These are phyloP conservation scores for Cephalotrichum gorgonifer DNA, from an alignment of 2,329 filamentous ascomycete genomes.

Conservation along the genomic window DNA sequence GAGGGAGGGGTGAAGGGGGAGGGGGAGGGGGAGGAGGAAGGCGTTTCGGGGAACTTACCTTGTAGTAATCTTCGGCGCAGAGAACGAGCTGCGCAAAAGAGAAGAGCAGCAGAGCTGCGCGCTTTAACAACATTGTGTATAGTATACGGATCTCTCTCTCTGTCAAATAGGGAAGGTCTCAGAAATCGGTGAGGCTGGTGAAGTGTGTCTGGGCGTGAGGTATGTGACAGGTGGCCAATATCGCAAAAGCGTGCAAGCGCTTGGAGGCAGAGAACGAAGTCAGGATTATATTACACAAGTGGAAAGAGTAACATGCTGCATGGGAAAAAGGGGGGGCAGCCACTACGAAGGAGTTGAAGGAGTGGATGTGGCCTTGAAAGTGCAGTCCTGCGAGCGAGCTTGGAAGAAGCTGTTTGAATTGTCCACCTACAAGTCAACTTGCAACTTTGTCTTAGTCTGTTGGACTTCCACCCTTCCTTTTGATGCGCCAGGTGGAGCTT, in stretches of 20 bases:
- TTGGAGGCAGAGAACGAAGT: not conserved
- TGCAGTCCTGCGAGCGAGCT: not conserved
- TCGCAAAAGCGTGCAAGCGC: not conserved
- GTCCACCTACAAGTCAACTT: not conserved
- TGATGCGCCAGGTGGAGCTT: not conserved
- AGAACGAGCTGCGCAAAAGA: slow-evolving; percentile 42
- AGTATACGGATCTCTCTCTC: too few species aligned
- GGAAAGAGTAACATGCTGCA: not conserved
- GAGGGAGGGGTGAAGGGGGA: too few species aligned
- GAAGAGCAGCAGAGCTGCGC: slow-evolving; percentile 38
- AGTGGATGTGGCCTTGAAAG: too few species aligned
- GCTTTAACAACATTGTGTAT: slow-evolving; percentile 39
- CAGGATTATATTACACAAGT: not conserved
- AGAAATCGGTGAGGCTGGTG: not conserved
- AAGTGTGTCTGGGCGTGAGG: too few species aligned
- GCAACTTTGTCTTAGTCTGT: not conserved
- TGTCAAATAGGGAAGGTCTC: not conserved
- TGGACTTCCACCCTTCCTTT: not conserved
- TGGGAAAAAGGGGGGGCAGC: too few species aligned
- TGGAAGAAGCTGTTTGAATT: too few species aligned
- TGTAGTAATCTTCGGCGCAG: slow-evolving; percentile 68
- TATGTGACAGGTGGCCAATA: not conserved
- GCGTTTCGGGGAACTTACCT: slow-evolving; percentile 39
- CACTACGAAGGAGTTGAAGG: too few species aligned
- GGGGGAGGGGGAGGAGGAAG: not conserved